phyloP scores from a whole-genome alignment of 306 rosid species.

The Lupinus albus region DNA sequence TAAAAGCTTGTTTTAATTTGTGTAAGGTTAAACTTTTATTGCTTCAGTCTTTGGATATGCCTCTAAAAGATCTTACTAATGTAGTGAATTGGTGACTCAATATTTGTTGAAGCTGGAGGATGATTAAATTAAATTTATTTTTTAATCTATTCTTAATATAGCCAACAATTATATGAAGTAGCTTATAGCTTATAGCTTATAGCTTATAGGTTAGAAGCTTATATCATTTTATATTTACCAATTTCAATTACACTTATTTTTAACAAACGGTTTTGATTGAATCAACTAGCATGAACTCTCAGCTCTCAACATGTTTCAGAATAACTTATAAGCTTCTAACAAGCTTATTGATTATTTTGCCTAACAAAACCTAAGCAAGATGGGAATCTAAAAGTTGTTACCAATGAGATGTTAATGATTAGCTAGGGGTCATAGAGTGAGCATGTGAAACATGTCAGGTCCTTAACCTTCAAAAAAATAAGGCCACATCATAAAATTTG shows the following conservation, averaged over 20 bases:
- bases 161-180: background rate
- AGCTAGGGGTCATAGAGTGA: conserved; percentile 3
- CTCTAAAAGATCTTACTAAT: background rate
- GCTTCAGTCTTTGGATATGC: conserved; percentile 11
- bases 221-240: too few species aligned
- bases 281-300: too few species aligned
- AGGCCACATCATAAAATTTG: conserved; percentile 16
- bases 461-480: conserved; percentile 23
- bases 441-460: conserved; percentile 43
- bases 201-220: too few species aligned
- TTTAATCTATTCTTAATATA: background rate
- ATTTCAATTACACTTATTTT: too few species aligned
- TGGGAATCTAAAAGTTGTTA: background rate
- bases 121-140: background rate
- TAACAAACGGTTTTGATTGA: too few species aligned
- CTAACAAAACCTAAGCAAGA: background rate
- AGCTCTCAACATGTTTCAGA: too few species aligned
- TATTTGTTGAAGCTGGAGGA: background rate
- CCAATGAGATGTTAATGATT: conserved; percentile 33
- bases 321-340: too few species aligned
- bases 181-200: too few species aligned
- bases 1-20: conserved; percentile 9
- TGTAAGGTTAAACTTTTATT: background rate
- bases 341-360: background rate
- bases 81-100: background rate